A percentile compares a stretch with the other conserved stretches of the same genome.
phyloP scores from a whole-genome alignment of 441 rosid genomes.

The Arabidopsis hybrid region DNA sequence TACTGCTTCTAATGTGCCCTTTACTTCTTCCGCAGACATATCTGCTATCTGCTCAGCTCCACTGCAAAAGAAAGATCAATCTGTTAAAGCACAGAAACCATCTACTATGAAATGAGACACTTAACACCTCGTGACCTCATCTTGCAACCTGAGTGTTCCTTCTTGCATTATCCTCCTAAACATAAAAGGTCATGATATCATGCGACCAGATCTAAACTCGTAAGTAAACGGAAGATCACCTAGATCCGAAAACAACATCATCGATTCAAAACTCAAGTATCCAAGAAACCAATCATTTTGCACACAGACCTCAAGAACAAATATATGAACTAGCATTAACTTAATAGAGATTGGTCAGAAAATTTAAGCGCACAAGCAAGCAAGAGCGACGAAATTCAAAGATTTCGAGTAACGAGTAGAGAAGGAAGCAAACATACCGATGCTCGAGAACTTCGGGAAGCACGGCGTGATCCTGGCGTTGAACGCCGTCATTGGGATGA shows the following conservation, averaged over 20 bases:
- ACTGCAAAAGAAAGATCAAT: conserved; percentile 45
- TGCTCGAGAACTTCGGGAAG: conserved; percentile 14
- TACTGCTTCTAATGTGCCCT: conserved; percentile 64
- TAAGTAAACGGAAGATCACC: not conserved
- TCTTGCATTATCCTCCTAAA: conserved; percentile 25
- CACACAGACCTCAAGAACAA: conserved; percentile 2
- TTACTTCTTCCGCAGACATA: conserved; percentile 55
- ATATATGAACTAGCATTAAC: conserved; percentile 4
- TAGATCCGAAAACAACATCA: too few species aligned
- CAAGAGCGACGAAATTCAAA: not conserved
- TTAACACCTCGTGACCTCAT: not conserved
- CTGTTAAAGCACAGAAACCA: conserved; percentile 15
- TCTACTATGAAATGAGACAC: not conserved
- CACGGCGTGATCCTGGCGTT: not conserved
- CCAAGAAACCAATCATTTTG: not conserved
- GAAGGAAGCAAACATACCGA: conserved; percentile 9
- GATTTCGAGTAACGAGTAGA: not conserved
- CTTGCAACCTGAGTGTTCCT: conserved; percentile 3
- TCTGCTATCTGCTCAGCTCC: conserved; percentile 50
- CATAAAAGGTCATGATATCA: conserved; percentile 6
- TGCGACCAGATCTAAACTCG: conserved; percentile 12
- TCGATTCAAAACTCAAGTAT: conserved; percentile 3
- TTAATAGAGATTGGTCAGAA: not conserved
- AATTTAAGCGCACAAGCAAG: conserved; percentile 5
- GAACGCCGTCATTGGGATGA: conserved; percentile 1